Base-by-base conservation (phyloP, 768 basidiomycete species). In the Hericium coralloides region DNA sequence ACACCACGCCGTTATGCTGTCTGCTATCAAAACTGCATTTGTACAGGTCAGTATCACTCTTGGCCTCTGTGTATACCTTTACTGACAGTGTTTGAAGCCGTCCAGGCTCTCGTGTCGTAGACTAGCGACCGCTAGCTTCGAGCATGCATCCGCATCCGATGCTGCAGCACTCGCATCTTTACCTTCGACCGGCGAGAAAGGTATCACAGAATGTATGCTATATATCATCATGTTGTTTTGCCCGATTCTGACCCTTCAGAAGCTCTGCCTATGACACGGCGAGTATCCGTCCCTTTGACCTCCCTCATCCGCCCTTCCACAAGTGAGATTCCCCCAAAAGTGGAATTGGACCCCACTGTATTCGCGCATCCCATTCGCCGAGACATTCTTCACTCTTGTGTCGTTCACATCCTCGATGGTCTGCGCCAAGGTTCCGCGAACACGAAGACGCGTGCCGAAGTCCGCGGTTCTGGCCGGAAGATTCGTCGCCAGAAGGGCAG, bases 381-480 rank as follows among this genome's bases (percentile, higher is more conserved):
- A 20, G 95, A 98, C 69, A 89, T 99, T 60, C 81, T 98, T 3
- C 95, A 98, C 69, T 80, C 92, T 48, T 95, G 94, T 67, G 86
- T 94, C 37, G 81, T 88, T 6, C 91, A 95, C 65, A 80, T 97
- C 67, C 83, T 87, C 41, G 92, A 97, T 66, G 81, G 84, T 18
- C 78, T 94, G 15, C 85, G 95, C n/a, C 89, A 93, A 74, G 95
- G 95, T 26, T 87, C 89, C 12, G 93, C 92, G 22, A 86, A 77
- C 60, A 97, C 93, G 17, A 98, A 97, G 72, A 92, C 89, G 36
- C 87, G 97, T 56, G 84, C 81, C 22, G 92, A 98, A 70, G 93
- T 98, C 12, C 78, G 81, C 54, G 93, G 90, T 39, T 95, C 93
- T 2, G 92, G 92, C 9, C 75, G 79, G 65, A 99, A 99, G 74